Evolutionary conservation across 2,329 filamentous ascomycete species (phyloP), one percentile per base, ranked within the genome.

Genomic region (Aureobasidium sp.): DNA sequence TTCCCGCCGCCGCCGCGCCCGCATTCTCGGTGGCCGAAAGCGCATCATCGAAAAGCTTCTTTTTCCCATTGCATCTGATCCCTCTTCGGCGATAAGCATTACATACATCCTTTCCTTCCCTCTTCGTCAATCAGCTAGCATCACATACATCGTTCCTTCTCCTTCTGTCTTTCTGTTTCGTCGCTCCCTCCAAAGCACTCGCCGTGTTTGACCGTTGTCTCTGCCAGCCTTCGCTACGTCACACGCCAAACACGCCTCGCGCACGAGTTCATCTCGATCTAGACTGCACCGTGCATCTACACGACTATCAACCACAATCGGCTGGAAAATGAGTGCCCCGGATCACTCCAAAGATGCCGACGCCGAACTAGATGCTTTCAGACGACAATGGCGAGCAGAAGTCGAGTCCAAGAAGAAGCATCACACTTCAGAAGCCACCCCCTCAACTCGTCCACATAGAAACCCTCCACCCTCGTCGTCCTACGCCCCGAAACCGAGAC

Each of bases 351-450:
- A 60, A 16, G 61, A 61, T 17, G 70, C 72, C 42, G 73, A 75
- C 61, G 71, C 84, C 47, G 90, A 95, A 68, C 80, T 96, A 56
- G 88, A 95, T 69, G 84, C 80, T 40, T 96, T 96, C 71, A 84
- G 91, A 59, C 79, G 81, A 64, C 79, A 89, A 75, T 96, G 90
- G 90, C 81, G 82, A 55, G 85, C 88, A 61, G 90, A 96, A 66
- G 86, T 95, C 6, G 71, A 74, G 14, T 74, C 75, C 40, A 73
- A 75, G 65, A 74, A 70, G 32, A 71, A 67, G 56, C 63, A 59
- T 48, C 61, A 53, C 19, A 27, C 39, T n/a, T 25, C 21, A 25
- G 25, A 16, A 19, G 30, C 17, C 17, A 6, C 40, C 1, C 22
- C 51, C 24, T 30, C 45, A 1, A 22, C 30, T 16, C 27, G 21